Percentiles rank a stretch among this genome's conserved stretches.
Evolutionary conservation across 192 early-diverging fungal genomes (phyloP).

Genomic region (Coemansia biformis): DNA sequence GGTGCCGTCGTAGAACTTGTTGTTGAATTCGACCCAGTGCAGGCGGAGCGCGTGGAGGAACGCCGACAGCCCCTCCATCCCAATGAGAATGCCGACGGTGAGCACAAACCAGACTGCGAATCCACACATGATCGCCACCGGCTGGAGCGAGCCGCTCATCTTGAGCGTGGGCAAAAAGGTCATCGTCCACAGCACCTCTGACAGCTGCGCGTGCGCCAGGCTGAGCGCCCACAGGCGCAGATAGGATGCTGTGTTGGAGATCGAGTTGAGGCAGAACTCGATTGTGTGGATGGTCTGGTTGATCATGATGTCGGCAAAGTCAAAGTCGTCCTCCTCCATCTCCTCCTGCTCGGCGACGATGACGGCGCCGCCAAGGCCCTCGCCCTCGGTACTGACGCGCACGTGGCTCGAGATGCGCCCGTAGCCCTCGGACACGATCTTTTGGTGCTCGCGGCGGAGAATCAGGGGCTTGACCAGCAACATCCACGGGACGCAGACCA

Average conservation of each 20-base stretch:
- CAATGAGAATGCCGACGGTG: slow-evolving; percentile 71
- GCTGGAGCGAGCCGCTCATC: slow-evolving; percentile 53
- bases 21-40: slow-evolving; percentile 98
- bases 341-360: slow-evolving; percentile 62
- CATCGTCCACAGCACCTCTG: slow-evolving; percentile 96
- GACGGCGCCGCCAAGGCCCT: slow-evolving; percentile 40
- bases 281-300: slow-evolving; percentile 98
- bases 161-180: slow-evolving; percentile 50
- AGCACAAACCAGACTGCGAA: slow-evolving; percentile 85
- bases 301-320: slow-evolving; percentile 95
- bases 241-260: slow-evolving; percentile 98
- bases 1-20: slow-evolving; percentile 93
- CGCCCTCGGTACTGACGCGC: slow-evolving; percentile 49
- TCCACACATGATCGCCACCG: slow-evolving; percentile 68
- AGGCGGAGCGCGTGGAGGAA: slow-evolving; percentile 89
- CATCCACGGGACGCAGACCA: slow-evolving; percentile 97
- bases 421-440: slow-evolving; percentile 69
- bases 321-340: slow-evolving; percentile 70
- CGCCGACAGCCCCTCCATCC: slow-evolving; percentile 85
- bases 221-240: slow-evolving; percentile 98
- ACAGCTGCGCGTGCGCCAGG: slow-evolving; percentile 95
- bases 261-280: slow-evolving; percentile 91
- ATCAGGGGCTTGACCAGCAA: slow-evolving; percentile 86
- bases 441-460: slow-evolving; percentile 74
- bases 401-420: slow-evolving; percentile 56